Percentiles rank a stretch among this genome's conserved stretches.
phyloP scores from a whole-genome alignment of 495 filamentous ascomycete species.

The Penicillium macrosclerotiorum region DNA sequence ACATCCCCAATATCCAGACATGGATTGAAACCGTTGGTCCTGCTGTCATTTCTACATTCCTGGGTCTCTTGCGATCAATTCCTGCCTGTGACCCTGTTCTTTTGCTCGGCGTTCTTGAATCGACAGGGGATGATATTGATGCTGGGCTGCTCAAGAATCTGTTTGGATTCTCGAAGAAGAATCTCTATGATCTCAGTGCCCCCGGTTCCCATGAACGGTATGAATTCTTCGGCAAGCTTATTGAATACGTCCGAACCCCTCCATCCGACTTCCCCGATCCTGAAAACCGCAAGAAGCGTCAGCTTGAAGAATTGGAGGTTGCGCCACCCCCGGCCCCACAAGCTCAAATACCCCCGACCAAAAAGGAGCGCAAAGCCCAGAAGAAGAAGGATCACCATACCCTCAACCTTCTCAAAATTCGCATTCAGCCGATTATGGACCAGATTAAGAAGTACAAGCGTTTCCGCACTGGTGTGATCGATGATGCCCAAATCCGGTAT shows the following conservation, averaged over 20 bases:
- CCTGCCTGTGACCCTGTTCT: conserved; percentile 86
- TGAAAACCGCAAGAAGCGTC: conserved; percentile 77
- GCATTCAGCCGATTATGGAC: conserved; percentile 92
- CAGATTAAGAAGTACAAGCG: conserved; percentile 84
- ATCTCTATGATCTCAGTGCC: conserved; percentile 63
- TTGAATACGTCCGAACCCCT: conserved; percentile 68
- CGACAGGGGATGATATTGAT: conserved; percentile 54
- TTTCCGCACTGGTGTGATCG: conserved; percentile 77
- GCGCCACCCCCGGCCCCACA: conserved; percentile 69
- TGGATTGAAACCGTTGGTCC: conserved; percentile 76
- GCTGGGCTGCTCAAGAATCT: conserved; percentile 66
- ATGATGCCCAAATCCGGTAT: conserved; percentile 68
- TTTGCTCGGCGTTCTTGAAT: conserved; percentile 77
- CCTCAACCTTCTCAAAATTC: conserved; percentile 80
- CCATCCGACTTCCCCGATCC: conserved; percentile 86
- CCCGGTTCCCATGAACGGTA: conserved; percentile 63
- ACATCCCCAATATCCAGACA: conserved; percentile 81
- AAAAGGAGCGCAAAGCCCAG: conserved; percentile 76
- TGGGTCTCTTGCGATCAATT: conserved; percentile 70
- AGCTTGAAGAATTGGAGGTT: conserved; percentile 70
- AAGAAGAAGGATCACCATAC: conserved; percentile 75
- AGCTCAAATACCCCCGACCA: conserved; percentile 53
- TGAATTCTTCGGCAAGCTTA: conserved; percentile 73
- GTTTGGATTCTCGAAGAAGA: conserved; percentile 80
- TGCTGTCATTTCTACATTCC: conserved; percentile 72